Percentiles rank a stretch among this genome's conserved stretches.
phyloP scores from a whole-genome alignment of 164 flowering plant species.

The Berberis thunbergii region DNA sequence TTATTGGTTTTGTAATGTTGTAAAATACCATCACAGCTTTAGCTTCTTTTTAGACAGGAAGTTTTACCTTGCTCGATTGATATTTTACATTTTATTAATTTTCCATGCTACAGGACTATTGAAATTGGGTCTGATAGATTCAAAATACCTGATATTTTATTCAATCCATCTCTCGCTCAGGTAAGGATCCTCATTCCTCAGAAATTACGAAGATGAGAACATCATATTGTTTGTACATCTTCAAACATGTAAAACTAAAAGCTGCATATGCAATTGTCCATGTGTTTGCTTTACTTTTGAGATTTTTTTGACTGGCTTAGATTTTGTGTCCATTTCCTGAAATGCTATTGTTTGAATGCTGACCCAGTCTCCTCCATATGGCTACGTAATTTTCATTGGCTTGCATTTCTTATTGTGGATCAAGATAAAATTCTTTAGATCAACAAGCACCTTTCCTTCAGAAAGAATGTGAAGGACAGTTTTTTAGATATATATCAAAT shows the following conservation, averaged over 20 bases:
- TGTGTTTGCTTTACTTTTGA: background rate
- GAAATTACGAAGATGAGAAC: no score
- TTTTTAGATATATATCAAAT: no score
- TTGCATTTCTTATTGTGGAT: no score
- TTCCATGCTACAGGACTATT: constrained; percentile 50
- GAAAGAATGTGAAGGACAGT: no score
- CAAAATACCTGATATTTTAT: constrained; percentile 89
- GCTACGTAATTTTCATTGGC: no score
- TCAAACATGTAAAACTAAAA: no score
- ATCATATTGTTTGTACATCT: no score
- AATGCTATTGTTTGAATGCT: no score
- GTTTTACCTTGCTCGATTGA: background rate
- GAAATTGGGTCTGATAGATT: constrained; percentile 98
- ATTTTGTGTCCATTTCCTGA: no score
- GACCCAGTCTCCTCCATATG: no score
- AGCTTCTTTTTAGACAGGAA: background rate
- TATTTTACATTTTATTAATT: background rate
- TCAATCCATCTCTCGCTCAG: constrained; percentile 81
- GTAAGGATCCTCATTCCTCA: constrained; percentile 24
- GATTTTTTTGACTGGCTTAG: background rate
- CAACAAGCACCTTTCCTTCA: no score
- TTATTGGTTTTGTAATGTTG: background rate
- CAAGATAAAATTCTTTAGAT: no score
- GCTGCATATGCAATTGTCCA: background rate
- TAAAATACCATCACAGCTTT: background rate